Base-by-base conservation (phyloP, 495 filamentous ascomycete species). In the Cairneyella variabilis region DNA sequence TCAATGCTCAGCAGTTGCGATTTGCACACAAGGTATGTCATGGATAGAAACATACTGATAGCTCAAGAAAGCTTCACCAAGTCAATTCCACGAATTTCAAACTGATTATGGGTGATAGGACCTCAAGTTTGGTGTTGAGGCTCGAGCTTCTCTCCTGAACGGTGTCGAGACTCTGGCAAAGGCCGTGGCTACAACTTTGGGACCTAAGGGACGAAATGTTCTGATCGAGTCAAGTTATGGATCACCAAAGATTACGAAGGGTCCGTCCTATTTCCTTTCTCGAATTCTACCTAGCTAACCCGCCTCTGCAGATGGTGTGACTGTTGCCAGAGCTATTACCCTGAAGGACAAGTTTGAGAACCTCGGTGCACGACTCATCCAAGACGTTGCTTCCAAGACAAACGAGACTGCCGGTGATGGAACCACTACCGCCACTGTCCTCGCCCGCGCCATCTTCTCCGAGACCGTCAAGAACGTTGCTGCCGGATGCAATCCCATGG, bases 391-490 rank as follows among this genome's bases (percentile, higher is more conserved):
- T 62, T 95, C 89, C 64, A 98, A 98, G 84, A 98, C 93, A 59
- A 98, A 98, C 78, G 93, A 98, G 75, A 83, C 90, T 63, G 93
- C 93, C 54, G 93, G 93, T 85, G 93, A 98, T 68, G 93, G 93
- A 72, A 98, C 93, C 57, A 98, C 93, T 54, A 96, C 90, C 50
- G 93, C 93, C 57, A 98, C 93, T 51, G 91, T 96, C 64, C 88
- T 98, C 45, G 95, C 91, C 62, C 90, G 92, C 62, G 90, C 92
- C 66, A 98, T 98, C 77, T 98, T 98, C 82, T 93, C 93, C 70
- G 95, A 97, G 81, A 97, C 91, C 40, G 93, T 97, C 66, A 97
- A 97, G 85, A 98, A 98, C 72, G 93, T 98, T 59, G 93, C 93
- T 59, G 95, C 93, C 53, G 93, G 93, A 59, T 98, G 95, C 86